Conservation (phyloP, 2,329 filamentous ascomycete species). For the Teratosphaeria viscida region DNA sequence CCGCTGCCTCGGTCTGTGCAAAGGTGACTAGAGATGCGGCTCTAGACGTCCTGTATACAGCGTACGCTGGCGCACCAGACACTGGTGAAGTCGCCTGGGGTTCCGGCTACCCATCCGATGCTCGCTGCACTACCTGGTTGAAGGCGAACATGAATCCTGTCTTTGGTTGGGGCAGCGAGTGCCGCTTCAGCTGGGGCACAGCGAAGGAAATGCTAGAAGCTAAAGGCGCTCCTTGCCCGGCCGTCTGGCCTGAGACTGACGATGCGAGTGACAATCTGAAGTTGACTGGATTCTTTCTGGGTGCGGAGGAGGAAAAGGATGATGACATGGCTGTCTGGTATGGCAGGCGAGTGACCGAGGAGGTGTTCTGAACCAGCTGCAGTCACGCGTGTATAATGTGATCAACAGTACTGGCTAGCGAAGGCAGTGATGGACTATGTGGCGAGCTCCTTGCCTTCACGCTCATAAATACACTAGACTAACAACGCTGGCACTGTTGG, state of each 20-base stretch:
- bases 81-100: constrained; percentile 52
- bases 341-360: constrained; percentile 58
- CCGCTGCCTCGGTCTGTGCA: constrained; percentile 84
- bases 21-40: constrained; percentile 92
- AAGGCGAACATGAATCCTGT: constrained; percentile 79
- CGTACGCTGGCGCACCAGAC: constrained; percentile 31
- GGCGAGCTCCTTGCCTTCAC: no score
- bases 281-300: constrained; percentile 66
- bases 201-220: constrained; percentile 83
- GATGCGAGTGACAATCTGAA: constrained; percentile 55
- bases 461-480: no score
- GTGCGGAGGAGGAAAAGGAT: constrained; percentile 34
- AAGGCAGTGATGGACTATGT: neutral
- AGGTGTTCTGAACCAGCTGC: constrained; percentile 49
- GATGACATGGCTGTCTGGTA: constrained; percentile 75
- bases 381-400: neutral
- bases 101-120: constrained; percentile 87
- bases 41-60: constrained; percentile 64
- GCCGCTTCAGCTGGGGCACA: constrained; percentile 91
- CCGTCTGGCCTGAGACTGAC: constrained; percentile 75
- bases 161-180: constrained; percentile 92
- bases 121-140: constrained; percentile 69
- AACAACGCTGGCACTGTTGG: no score
- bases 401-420: neutral
- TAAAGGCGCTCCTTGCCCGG: constrained; percentile 54